phyloP scores from a whole-genome alignment of 768 basidiomycete genomes.

The Lyophyllum atratum region DNA sequence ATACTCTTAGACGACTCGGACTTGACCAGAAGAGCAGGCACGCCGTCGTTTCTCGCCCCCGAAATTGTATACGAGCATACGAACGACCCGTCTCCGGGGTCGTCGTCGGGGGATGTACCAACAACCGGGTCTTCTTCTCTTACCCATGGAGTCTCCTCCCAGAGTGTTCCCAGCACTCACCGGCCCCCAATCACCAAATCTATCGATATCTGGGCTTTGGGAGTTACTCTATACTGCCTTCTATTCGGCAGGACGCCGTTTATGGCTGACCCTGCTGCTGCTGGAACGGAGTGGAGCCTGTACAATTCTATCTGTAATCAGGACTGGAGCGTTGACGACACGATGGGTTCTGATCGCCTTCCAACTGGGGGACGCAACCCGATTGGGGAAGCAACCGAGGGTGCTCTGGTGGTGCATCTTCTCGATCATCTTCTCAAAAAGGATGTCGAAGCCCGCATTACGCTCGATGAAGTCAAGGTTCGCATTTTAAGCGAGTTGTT shows the following conservation, averaged over 20 bases:
- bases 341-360: slow-evolving; percentile 73
- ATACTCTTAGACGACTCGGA: slow-evolving; percentile 83
- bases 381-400: slow-evolving; percentile 46
- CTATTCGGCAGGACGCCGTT: slow-evolving; percentile 90
- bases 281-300: slow-evolving; percentile 63
- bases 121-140: slow-evolving; percentile 25
- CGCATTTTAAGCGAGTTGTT: slow-evolving; percentile 18
- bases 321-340: slow-evolving; percentile 67
- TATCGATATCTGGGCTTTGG: slow-evolving; percentile 98
- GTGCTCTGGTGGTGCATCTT: slow-evolving; percentile 65
- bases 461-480: slow-evolving; percentile 81
- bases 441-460: slow-evolving; percentile 72
- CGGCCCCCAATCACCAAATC: slow-evolving; percentile 79
- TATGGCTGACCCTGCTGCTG: slow-evolving; percentile 28
- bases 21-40: slow-evolving; percentile 89
- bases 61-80: slow-evolving; percentile 82
- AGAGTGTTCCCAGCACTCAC: slow-evolving; percentile 5
- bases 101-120: slow-evolving; percentile 14
- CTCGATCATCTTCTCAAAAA: slow-evolving; percentile 82
- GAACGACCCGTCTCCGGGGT: slow-evolving; percentile 27
- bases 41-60: slow-evolving; percentile 94
- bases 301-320: slow-evolving; percentile 79
- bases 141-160: slow-evolving; percentile 25
- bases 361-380: slow-evolving; percentile 65
- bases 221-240: slow-evolving; percentile 93